phyloP scores from a whole-genome alignment of 169 alveolate species.

The Eimeria necatrix region DNA sequence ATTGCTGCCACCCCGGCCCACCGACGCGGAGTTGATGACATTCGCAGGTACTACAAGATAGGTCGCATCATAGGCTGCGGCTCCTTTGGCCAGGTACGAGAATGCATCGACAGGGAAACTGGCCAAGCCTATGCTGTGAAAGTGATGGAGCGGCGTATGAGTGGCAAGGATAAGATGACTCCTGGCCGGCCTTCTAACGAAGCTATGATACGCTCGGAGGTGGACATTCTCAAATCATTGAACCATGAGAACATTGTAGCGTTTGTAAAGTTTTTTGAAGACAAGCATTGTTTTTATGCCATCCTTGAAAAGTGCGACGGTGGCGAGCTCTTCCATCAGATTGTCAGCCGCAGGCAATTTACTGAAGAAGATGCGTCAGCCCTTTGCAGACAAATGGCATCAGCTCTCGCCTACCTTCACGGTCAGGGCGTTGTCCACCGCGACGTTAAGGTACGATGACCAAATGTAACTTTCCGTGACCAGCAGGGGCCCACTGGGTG shows the following conservation, averaged over 20 bases:
- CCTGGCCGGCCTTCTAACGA: constrained; percentile 81
- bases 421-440: constrained; percentile 88
- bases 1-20: constrained; percentile 60
- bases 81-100: constrained; percentile 87
- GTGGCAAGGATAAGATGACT: constrained; percentile 74
- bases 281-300: constrained; percentile 81
- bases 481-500: background rate
- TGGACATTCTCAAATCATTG: constrained; percentile 88
- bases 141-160: constrained; percentile 86
- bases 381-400: constrained; percentile 84
- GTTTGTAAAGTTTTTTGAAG: constrained; percentile 88
- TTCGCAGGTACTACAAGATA: constrained; percentile 73
- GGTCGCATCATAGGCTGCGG: constrained; percentile 81
- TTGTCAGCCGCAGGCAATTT: constrained; percentile 84
- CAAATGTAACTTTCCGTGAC: background rate
- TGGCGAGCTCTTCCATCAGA: constrained; percentile 88
- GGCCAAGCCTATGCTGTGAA: constrained; percentile 89
- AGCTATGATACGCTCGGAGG: constrained; percentile 86
- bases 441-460: constrained; percentile 85
- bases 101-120: constrained; percentile 83
- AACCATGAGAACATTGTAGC: constrained; percentile 75
- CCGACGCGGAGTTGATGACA: constrained; percentile 77
- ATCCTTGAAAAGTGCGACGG: constrained; percentile 90
- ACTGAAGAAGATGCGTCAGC: constrained; percentile 85
- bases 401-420: constrained; percentile 87